Percentiles rank a stretch among this genome's conserved stretches.
phyloP scores from a whole-genome alignment of 192 early-diverging fungal genomes.

The Irineochytrium annulatum region DNA sequence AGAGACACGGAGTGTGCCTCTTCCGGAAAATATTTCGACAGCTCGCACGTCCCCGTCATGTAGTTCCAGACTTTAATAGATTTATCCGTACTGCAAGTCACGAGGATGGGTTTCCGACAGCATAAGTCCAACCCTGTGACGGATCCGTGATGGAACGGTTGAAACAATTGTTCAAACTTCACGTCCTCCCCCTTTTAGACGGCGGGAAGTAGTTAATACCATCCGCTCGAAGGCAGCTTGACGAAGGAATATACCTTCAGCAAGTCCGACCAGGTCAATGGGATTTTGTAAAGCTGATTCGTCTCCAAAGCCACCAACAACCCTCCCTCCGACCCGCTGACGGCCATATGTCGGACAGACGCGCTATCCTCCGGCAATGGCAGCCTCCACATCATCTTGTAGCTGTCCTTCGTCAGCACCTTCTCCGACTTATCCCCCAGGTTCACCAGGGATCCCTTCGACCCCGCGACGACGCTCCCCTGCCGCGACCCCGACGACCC shows the following conservation, averaged over 20 bases:
- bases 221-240: neutral
- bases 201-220: neutral
- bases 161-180: slow-evolving; percentile 27
- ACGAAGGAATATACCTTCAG: slow-evolving; percentile 17
- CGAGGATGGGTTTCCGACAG: slow-evolving; percentile 49
- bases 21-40: slow-evolving; percentile 51
- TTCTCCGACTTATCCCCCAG: neutral
- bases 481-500: slow-evolving; percentile 2
- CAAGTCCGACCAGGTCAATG: slow-evolving; percentile 20
- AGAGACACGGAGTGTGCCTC: slow-evolving; percentile 47
- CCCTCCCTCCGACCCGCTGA: slow-evolving; percentile 38
- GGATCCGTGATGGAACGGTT: slow-evolving; percentile 46
- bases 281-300: slow-evolving; percentile 30
- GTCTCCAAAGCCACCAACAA: slow-evolving; percentile 31
- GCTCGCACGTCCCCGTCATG: slow-evolving; percentile 41
- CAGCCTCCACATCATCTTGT: slow-evolving; percentile 14
- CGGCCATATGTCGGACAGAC: slow-evolving; percentile 29
- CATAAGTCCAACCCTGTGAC: slow-evolving; percentile 51
- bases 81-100: slow-evolving; percentile 43
- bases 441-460: neutral
- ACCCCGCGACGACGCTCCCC: neutral
- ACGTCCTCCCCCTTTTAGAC: slow-evolving; percentile 30
- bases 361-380: slow-evolving; percentile 18
- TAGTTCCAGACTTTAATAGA: slow-evolving; percentile 59
- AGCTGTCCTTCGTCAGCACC: slow-evolving; percentile 7